phyloP scores from a whole-genome alignment of 495 filamentous ascomycete species.

The Penicillium argentinense region DNA sequence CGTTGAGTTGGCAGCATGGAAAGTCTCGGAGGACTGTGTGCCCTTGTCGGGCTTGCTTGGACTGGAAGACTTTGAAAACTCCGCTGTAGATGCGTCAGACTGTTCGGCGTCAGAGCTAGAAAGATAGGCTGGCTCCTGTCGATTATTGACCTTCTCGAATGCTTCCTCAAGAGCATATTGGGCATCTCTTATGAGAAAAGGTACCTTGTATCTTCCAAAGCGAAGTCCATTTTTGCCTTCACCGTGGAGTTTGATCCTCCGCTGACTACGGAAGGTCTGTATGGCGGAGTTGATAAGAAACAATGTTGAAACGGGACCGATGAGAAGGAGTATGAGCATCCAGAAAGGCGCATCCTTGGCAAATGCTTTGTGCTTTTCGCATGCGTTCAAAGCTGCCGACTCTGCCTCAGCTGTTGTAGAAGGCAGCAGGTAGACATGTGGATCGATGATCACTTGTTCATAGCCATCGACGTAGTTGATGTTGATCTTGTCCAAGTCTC shows the following conservation, averaged over 20 bases:
- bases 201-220: constrained; percentile 68
- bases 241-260: constrained; percentile 75
- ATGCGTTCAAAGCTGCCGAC: constrained; percentile 26
- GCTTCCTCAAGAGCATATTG: constrained; percentile 70
- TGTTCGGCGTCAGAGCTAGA: constrained; percentile 36
- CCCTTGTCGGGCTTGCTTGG: not conserved
- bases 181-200: constrained; percentile 70
- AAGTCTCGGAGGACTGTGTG: not conserved
- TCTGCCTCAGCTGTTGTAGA: constrained; percentile 33
- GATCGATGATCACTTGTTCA: constrained; percentile 73
- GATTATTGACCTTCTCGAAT: constrained; percentile 66
- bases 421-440: constrained; percentile 57
- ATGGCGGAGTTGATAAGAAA: constrained; percentile 75
- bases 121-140: constrained; percentile 63
- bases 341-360: constrained; percentile 54
- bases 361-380: constrained; percentile 28
- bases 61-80: not conserved
- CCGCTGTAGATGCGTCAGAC: constrained; percentile 9
- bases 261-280: constrained; percentile 68
- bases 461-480: constrained; percentile 75
- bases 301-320: constrained; percentile 64
- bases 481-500: constrained; percentile 58
- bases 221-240: constrained; percentile 64
- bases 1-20: not conserved
- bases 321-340: constrained; percentile 60